Evolutionary conservation across 345 rosid genomes (phyloP), one percentile per base, ranked within the genome.

Genomic region (Crucihimalaya himalaica): DNA sequence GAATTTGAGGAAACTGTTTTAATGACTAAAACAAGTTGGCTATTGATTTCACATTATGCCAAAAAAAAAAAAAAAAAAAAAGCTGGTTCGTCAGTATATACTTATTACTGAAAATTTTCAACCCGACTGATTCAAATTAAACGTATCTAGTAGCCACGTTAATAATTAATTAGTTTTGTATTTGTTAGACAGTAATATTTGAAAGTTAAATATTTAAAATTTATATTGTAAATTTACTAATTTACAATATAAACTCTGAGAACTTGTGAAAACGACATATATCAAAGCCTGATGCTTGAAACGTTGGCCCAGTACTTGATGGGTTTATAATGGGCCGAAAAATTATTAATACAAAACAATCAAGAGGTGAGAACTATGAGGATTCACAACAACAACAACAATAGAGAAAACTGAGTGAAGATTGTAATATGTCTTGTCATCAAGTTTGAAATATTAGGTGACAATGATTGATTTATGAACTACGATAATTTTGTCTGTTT

Each of bases 1-100:
- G 40, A 65, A 43, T 25, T n/a, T 11, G 39, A 45, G 57, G 47
- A 46, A 55, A 31, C 27, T 54, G 63, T 63, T 31, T 53, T 73
- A 45, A 64, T 73, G 70, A 47, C 71, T 21, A 45, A 55, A 23
- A 37, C 78, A 57, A 74, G 72, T 62, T 23, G 58, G 59, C 18
- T 73, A 51, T 31, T 55, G 25, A 61, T 5, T 54, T 16, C 63
- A 52, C 32, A 63, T 15, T 68, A 12, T 14, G n/a, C 32, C 21
- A 13, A 45, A 69, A 40, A 14, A 72, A n/a, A n/a, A n/a, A n/a
- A n/a, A 13, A 45, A 69, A 40, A 14, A 29, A 18, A 29, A 53
- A 29, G 13, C 34, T 72, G 12, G 20, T 5, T 47, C 57, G 10
- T 34, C 34, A 2, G 12, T 12, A 37, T 20, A 32, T 31, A 8